A percentile compares a stretch with the other conserved stretches of the same genome.
Evolutionary conservation across 306 rosid species (phyloP).

Genomic region (Prunus armeniaca): DNA sequence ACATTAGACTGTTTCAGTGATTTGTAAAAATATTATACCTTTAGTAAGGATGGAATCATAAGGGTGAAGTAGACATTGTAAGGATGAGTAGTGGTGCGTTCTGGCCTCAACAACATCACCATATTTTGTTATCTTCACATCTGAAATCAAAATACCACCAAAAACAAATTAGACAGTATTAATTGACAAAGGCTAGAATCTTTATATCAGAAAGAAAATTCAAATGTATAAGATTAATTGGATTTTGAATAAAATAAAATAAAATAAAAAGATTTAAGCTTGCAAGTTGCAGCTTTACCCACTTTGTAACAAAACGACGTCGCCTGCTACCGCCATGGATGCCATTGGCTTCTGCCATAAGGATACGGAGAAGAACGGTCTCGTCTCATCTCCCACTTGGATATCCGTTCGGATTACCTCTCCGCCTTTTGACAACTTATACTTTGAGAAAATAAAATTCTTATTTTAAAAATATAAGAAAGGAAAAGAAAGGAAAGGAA

Average conservation of each 20-base stretch:
- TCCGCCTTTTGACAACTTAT: slow-evolving; percentile 51
- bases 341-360: slow-evolving; percentile 66
- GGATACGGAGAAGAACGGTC: slow-evolving; percentile 61
- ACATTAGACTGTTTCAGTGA: not conserved
- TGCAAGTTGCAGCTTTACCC: not conserved
- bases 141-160: slow-evolving; percentile 28
- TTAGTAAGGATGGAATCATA: slow-evolving; percentile 51
- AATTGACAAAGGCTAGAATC: not conserved
- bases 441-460: slow-evolving; percentile 26
- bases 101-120: slow-evolving; percentile 63
- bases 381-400: slow-evolving; percentile 76
- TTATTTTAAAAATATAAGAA: not conserved
- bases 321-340: slow-evolving; percentile 46
- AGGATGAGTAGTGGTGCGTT: slow-evolving; percentile 68
- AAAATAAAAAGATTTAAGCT: not conserved
- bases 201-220: no score
- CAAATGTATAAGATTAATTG: not conserved
- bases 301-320: slow-evolving; percentile 65
- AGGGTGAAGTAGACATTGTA: slow-evolving; percentile 54
- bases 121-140: slow-evolving; percentile 63
- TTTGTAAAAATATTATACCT: slow-evolving; percentile 33
- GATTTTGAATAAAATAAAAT: not conserved
- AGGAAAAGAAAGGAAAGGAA: not conserved
- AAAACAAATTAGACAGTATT: not conserved
- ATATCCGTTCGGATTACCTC: slow-evolving; percentile 54